Evolutionary conservation across 176 grass and related monocot genomes (phyloP), one percentile per base, ranked within the genome.

Genomic region (Ensete ventricosum): DNA sequence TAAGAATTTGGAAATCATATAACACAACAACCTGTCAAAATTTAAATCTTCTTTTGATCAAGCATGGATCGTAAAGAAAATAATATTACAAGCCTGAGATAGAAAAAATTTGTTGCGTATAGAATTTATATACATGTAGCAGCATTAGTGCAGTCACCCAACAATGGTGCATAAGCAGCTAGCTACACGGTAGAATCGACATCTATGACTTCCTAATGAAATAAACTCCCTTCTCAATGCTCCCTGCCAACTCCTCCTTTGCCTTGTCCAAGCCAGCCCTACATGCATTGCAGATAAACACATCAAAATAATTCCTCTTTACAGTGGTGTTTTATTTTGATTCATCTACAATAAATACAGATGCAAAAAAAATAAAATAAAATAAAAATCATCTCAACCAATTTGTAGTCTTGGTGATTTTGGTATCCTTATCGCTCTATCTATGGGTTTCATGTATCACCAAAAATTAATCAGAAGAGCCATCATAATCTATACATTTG

Each of bases 211-310:
- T 91, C 19, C 82, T 87, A 54, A 87, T 77, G 75, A 96, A 96
- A 34, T 82, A 85, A 52, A 96, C 82, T 0, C 92, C 92, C 84
- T 96, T 91, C n/a, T 91, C 79, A 75, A 96, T 96, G 50, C 92
- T 91, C 26, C 83, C 78, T 1, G 57, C 69, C 52, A 96, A 80
- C 76, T 96, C 92, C 67, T 87, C 80, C 82, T 96, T 96, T 52
- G 92, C 92, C 84, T 92, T 92, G 68, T 83, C 84, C 79, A 96
- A 84, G 51, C 89, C 84, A 82, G 76, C 57, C 71, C 89, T 96
- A 84, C 81, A 54, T 16, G 22, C 14, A 74, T 74, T 34, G 14
- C 52, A 34, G 1, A 10, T 34, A 1, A 57, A 25, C 14, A 26
- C 23, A 58, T 74, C 13, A 54, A 1, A 57, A 3, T 3, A 54